Evolutionary conservation across 352 stramenopile species (phyloP), one percentile per base, ranked within the genome.

Genomic region (Phytophthora colocasiae): DNA sequence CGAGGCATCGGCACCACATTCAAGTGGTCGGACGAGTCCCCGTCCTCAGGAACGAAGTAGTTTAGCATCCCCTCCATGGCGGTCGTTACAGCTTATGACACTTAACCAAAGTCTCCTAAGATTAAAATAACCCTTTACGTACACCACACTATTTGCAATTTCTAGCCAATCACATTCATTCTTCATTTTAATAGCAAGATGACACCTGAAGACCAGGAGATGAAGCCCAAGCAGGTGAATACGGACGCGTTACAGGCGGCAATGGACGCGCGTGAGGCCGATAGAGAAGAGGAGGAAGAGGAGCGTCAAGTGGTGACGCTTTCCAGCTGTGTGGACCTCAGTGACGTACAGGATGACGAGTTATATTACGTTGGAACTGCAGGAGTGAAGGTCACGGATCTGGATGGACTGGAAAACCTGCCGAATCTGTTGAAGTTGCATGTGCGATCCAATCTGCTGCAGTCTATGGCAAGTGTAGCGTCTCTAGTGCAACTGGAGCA

Each of bases 21-120:
- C 59, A 93, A 61, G 73, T 95, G 87, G 62, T 95, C 87, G 56
- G 84, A 90, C 47, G 83, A 89, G 68, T 95, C 87, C 38, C 87
- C 87, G 72, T 95, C 87, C 63, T 95, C 87, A 34, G 87, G 87
- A 52, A 95, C 76, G 50, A 93, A 93, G 73, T 95, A 95, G 72
- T 95, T 93, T 49, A 95, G 78, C 87, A 95, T 92, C 49, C 87
- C 85, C 58, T 95, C 87, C 87, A 95, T 95, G 34, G 34, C 29
- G 17, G 31, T 52, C 46, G 46, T 36, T 36, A 36, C 31, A 11
- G 31, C 7, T 14, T 36, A 14, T 36, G 31, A 11, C 9, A 11
- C 31, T 14, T 1, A 36, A 36, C 31, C 43, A 36, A 46, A 47
- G 26, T 29, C 7, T 27, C 10, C 22, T 19, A 19, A 7, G 6